Conservation (phyloP, 768 basidiomycete genomes). For the Grammothele lineata region DNA sequence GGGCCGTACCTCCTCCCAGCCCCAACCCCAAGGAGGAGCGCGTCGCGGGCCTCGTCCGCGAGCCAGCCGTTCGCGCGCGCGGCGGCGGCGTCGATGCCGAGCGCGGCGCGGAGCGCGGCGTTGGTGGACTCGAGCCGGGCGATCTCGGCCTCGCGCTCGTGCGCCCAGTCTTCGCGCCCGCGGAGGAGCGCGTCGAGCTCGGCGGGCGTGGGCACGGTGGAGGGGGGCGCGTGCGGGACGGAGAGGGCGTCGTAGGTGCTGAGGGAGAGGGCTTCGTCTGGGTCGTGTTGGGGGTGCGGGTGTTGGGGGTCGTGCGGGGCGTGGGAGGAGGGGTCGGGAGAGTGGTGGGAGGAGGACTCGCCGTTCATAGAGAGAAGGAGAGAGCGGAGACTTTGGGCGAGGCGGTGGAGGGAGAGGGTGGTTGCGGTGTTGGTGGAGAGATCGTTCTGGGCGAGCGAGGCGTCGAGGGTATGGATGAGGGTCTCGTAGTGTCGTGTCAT, state of each 20-base stretch:
- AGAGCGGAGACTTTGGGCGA: constrained; percentile 65
- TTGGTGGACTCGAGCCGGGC: constrained; percentile 81
- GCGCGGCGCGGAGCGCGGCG: constrained; percentile 61
- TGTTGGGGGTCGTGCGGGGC: neutral
- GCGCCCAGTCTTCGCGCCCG: constrained; percentile 72
- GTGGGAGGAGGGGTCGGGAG: neutral
- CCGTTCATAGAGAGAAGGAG: constrained; percentile 70
- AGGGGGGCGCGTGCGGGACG: constrained; percentile 29
- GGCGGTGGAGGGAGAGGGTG: constrained; percentile 63
- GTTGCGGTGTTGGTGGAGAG: constrained; percentile 56
- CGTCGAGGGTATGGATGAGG: constrained; percentile 65
- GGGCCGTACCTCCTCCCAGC: constrained; percentile 9
- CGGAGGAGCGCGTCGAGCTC: constrained; percentile 40
- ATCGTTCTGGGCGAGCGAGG: constrained; percentile 49
- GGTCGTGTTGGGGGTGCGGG: constrained; percentile 2
- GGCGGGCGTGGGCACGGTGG: constrained; percentile 40
- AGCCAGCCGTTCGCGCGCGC: constrained; percentile 50
- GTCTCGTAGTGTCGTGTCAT: constrained; percentile 88
- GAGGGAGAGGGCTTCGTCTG: neutral
- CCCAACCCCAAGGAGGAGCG: constrained; percentile 6
- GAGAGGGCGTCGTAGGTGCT: constrained; percentile 16
- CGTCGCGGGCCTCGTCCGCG: constrained; percentile 41
- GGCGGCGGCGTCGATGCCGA: constrained; percentile 66
- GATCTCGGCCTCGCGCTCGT: constrained; percentile 87
- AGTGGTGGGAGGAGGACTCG: constrained; percentile 34